Conservation (phyloP, 2,329 filamentous ascomycete genomes). For the Phialophora verrucosa region DNA sequence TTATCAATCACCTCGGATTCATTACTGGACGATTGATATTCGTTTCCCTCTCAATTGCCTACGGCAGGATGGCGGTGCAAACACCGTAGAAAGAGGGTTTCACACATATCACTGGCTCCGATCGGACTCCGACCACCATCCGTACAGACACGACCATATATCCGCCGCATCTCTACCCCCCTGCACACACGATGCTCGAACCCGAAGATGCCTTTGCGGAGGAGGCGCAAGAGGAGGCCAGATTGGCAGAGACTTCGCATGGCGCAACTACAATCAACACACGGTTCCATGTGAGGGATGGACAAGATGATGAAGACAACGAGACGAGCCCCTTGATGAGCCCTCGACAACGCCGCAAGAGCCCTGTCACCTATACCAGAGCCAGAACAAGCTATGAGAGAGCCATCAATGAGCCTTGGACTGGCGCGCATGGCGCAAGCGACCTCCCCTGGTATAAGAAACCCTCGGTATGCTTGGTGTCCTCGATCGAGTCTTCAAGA, state of each 20-base stretch:
- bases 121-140: background rate
- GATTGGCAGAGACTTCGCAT: slow-evolving; percentile 25
- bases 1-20: slow-evolving; percentile 23
- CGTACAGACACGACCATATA: background rate
- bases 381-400: slow-evolving; percentile 35
- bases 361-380: slow-evolving; percentile 23
- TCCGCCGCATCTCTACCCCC: background rate
- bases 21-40: background rate
- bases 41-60: slow-evolving; percentile 1
- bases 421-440: slow-evolving; percentile 46
- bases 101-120: background rate
- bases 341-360: slow-evolving; percentile 24
- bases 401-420: slow-evolving; percentile 39
- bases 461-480: slow-evolving; percentile 53
- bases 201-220: slow-evolving; percentile 45
- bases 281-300: slow-evolving; percentile 28
- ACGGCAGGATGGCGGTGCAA: slow-evolving; percentile 1
- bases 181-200: slow-evolving; percentile 40
- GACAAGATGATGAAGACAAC: slow-evolving; percentile 36
- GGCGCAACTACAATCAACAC: slow-evolving; percentile 13
- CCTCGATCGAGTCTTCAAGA: slow-evolving; percentile 14
- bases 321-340: slow-evolving; percentile 43
- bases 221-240: slow-evolving; percentile 44
- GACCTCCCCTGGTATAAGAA: slow-evolving; percentile 55
- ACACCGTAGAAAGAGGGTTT: slow-evolving; percentile 15